Evolutionary conservation across 2,329 filamentous ascomycete genomes (phyloP).

Genomic region (Aspergillus fumigatus): DNA sequence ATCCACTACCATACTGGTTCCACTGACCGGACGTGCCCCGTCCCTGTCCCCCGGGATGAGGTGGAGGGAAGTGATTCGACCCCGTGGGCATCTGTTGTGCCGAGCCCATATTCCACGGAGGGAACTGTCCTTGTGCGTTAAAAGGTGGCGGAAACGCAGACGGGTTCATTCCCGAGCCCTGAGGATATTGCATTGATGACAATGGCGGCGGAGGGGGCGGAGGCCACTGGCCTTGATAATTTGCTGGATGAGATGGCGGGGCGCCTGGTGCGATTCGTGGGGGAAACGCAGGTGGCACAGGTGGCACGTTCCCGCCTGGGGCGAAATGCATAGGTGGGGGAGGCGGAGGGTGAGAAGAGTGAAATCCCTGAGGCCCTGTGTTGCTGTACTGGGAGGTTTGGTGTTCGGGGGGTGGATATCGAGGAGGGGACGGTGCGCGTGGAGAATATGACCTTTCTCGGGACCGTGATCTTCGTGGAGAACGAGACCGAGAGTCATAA

Average conservation of each 20-base stretch:
- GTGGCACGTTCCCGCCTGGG: not conserved
- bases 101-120: constrained; percentile 17
- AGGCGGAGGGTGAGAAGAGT: constrained; percentile 18
- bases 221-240: constrained; percentile 20
- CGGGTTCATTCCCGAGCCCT: constrained; percentile 2
- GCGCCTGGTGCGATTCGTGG: not conserved
- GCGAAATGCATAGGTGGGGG: constrained; percentile 8
- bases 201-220: constrained; percentile 18
- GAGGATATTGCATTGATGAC: constrained; percentile 12
- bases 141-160: constrained; percentile 25
- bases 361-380: constrained; percentile 9
- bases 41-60: constrained; percentile 22
- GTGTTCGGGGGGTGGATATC: constrained; percentile 3
- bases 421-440: constrained; percentile 18
- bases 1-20: constrained; percentile 8
- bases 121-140: constrained; percentile 18
- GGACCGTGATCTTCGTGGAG: constrained; percentile 23
- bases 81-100: constrained; percentile 28
- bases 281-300: not conserved
- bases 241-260: constrained; percentile 14
- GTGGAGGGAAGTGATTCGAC: constrained; percentile 30
- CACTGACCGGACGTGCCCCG: constrained; percentile 11
- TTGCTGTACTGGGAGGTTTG: constrained; percentile 2
- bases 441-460: constrained; percentile 32
- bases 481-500: constrained; percentile 24